phyloP scores from a whole-genome alignment of 345 rosid species.

The Populus ilicifolia region DNA sequence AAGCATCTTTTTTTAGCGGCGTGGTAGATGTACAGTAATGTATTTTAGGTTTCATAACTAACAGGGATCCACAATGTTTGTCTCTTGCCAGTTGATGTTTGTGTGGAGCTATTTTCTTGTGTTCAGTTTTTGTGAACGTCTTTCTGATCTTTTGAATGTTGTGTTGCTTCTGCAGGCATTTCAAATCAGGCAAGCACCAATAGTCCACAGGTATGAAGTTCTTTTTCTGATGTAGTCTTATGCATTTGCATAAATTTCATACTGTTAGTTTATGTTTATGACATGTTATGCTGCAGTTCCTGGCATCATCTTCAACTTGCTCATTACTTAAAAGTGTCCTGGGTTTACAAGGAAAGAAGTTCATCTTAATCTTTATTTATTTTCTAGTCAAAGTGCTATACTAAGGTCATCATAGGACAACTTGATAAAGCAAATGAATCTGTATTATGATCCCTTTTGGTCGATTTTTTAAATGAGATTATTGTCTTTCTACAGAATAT shows the following conservation, averaged over 20 bases:
- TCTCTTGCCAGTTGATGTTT: background rate
- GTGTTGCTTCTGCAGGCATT: constrained; percentile 36
- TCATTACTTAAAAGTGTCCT: background rate
- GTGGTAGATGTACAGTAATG: background rate
- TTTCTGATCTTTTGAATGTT: constrained; percentile 4
- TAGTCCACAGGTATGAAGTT: constrained; percentile 42
- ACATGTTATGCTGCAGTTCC: background rate
- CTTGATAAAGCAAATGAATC: background rate
- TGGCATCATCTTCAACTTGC: background rate
- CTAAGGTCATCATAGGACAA: background rate
- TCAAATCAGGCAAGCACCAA: constrained; percentile 36
- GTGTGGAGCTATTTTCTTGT: background rate
- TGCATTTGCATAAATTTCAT: background rate
- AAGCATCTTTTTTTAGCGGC: background rate
- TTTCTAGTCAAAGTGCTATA: background rate
- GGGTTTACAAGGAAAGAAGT: background rate
- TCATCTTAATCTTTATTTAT: background rate
- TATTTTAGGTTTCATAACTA: background rate
- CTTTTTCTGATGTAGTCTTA: constrained; percentile 13
- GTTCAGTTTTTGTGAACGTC: background rate
- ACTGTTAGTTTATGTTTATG: background rate
- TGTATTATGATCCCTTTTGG: background rate
- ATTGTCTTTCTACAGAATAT: background rate
- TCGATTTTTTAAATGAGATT: background rate
- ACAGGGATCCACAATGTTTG: background rate